Evolutionary conservation across 257 asterid genomes (phyloP).

Genomic region (Lycium ferocissimum): DNA sequence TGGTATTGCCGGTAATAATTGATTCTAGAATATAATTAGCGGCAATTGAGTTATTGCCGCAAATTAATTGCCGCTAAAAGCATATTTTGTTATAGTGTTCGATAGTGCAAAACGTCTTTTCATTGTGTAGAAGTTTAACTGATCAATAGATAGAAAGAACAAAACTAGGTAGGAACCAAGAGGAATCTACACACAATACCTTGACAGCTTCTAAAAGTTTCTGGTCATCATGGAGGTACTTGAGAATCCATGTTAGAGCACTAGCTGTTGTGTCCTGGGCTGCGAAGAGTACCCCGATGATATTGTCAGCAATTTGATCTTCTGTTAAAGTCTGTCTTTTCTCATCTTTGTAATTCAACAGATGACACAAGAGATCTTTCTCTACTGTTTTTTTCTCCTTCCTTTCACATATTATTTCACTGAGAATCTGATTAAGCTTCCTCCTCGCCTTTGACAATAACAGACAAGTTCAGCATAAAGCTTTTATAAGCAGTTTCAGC

Average conservation of each 20-base stretch:
- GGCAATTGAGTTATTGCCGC: too few species aligned
- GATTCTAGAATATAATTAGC: too few species aligned
- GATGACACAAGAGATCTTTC: conserved; percentile 56
- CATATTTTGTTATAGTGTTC: neutral
- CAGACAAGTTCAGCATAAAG: conserved; percentile 22
- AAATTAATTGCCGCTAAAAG: too few species aligned
- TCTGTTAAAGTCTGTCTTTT: conserved; percentile 48
- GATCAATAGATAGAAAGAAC: neutral
- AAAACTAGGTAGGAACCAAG: neutral
- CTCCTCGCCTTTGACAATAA: conserved; percentile 62
- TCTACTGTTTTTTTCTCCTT: conserved; percentile 53
- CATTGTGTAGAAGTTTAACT: neutral
- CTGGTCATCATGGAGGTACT: conserved; percentile 69
- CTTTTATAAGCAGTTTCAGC: neutral
- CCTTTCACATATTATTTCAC: conserved; percentile 60
- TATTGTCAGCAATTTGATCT: conserved; percentile 79
- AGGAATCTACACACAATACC: conserved; percentile 42
- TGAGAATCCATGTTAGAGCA: conserved; percentile 86
- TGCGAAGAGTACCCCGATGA: conserved; percentile 88
- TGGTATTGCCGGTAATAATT: too few species aligned
- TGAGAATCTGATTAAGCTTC: conserved; percentile 60
- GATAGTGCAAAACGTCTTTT: neutral
- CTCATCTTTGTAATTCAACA: conserved; percentile 60
- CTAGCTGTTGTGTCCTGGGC: conserved; percentile 97
- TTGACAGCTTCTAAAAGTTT: conserved; percentile 66